These are phyloP conservation scores for Penicillium paxilli DNA, from an alignment of 495 filamentous ascomycete species.

Conservation along the genomic window DNA sequence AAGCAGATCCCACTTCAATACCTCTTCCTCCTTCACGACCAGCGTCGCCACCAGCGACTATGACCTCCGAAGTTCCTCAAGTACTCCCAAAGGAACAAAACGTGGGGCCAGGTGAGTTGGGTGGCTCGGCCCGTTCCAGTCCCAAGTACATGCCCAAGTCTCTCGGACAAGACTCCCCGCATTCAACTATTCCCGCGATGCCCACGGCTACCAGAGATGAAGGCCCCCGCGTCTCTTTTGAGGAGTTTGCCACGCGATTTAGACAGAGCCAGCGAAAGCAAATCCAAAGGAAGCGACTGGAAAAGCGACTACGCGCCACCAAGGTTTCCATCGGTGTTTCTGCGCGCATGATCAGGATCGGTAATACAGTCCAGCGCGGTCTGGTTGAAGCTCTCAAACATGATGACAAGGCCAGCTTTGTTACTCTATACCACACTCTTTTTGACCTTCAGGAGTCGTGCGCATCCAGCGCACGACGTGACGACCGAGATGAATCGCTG, in stretches of 20 bases:
- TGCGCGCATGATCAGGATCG: slow-evolving; percentile 74
- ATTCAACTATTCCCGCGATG: slow-evolving; percentile 8
- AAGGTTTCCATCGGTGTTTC: slow-evolving; percentile 74
- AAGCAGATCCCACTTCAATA: slow-evolving; percentile 22
- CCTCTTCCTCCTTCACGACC: slow-evolving; percentile 29
- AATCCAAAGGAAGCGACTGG: slow-evolving; percentile 39
- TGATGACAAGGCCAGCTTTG: slow-evolving; percentile 88
- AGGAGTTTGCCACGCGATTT: slow-evolving; percentile 43
- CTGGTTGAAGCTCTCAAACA: slow-evolving; percentile 86
- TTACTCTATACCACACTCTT: slow-evolving; percentile 80
- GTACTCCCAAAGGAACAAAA: slow-evolving; percentile 5
- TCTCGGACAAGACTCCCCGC: slow-evolving; percentile 17
- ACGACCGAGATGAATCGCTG: slow-evolving; percentile 43
- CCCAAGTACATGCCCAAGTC: slow-evolving; percentile 28
- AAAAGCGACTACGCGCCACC: slow-evolving; percentile 41
- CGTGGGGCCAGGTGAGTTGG: slow-evolving; percentile 43
- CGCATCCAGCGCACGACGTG: slow-evolving; percentile 57
- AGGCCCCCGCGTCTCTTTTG: slow-evolving; percentile 38
- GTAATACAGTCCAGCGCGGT: slow-evolving; percentile 74
- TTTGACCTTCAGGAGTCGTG: slow-evolving; percentile 87
- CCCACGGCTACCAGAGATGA: slow-evolving; percentile 18
- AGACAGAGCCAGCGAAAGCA: slow-evolving; percentile 46
- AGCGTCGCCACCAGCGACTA: slow-evolving; percentile 22
- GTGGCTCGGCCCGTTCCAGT: slow-evolving; percentile 39
- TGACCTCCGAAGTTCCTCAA: slow-evolving; percentile 2